Conservation (phyloP, 106 monocot genomes). For the Alisma plantagoaquatica region DNA sequence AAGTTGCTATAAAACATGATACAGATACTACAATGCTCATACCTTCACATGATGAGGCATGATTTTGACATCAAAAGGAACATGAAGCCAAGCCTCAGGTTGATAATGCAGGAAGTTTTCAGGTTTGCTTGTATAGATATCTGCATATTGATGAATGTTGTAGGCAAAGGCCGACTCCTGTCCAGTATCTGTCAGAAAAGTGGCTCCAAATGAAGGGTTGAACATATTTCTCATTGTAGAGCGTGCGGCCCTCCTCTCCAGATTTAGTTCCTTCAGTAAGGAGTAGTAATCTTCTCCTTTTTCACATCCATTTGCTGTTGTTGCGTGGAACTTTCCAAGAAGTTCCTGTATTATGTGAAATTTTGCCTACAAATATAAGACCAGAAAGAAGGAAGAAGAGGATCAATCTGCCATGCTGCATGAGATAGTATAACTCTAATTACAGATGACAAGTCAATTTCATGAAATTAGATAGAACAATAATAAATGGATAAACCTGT, state of each 20-base stretch:
- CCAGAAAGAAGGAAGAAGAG: no score
- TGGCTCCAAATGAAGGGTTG: conserved; percentile 76
- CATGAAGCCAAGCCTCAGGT: conserved; percentile 83
- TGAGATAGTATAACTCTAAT: no score
- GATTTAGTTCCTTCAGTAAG: conserved; percentile 59
- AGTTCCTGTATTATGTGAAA: conserved; percentile 84
- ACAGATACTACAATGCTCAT: no score
- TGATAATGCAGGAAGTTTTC: conserved; percentile 72
- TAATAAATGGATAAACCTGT: conserved; percentile 34
- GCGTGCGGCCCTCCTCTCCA: conserved; percentile 41
- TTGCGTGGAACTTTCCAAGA: conserved; percentile 71
- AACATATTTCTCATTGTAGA: conserved; percentile 66
- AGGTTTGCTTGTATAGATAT: conserved; percentile 92
- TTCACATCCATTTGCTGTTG: conserved; percentile 17
- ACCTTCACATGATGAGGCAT: conserved; percentile 99
- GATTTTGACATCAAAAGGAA: conserved; percentile 91
- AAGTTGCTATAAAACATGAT: no score
- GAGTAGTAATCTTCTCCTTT: conserved; percentile 27
- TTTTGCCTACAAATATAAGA: conserved; percentile 50
- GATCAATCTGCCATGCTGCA: no score
- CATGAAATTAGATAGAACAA: no score
- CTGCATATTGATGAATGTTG: conserved; percentile 91
- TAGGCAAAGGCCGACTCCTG: conserved; percentile 92
- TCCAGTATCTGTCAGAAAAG: conserved; percentile 88
- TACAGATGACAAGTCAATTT: no score